These are phyloP conservation scores for Solanum chacoense DNA, from an alignment of 305 asterid species.

Conservation along the genomic window DNA sequence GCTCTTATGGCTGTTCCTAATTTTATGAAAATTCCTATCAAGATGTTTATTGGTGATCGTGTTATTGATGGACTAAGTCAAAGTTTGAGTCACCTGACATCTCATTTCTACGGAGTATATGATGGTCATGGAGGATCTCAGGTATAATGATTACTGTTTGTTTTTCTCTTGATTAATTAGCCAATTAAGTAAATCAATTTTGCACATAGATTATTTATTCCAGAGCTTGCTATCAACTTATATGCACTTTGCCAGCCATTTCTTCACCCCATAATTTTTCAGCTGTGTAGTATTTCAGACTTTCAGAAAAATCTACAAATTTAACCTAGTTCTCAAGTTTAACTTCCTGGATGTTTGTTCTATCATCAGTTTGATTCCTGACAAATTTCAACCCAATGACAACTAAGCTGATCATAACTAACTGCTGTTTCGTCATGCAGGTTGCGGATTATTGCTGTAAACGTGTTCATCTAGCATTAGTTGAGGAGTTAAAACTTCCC, in stretches of 20 bases:
- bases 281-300: not conserved
- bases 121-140: constrained; percentile 97
- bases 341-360: not conserved
- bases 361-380: not conserved
- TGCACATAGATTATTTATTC: not conserved
- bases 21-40: constrained; percentile 65
- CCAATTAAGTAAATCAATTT: not conserved
- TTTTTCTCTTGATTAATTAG: not conserved
- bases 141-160: constrained; percentile 26
- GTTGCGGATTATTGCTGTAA: constrained; percentile 76
- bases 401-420: not conserved
- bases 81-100: constrained; percentile 50
- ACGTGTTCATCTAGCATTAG: constrained; percentile 56
- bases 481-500: constrained; percentile 40
- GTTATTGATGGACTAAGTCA: constrained; percentile 47
- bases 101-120: constrained; percentile 80
- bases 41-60: constrained; percentile 58
- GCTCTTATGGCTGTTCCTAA: constrained; percentile 41
- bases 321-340: not conserved
- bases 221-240: not conserved
- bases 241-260: not conserved
- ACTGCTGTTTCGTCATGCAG: constrained; percentile 18
- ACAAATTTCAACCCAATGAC: not conserved
- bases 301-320: not conserved
- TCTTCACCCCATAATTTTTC: not conserved